Conservation (phyloP, 1,284 basidiomycete genomes). For the Inonotus hispidus region DNA sequence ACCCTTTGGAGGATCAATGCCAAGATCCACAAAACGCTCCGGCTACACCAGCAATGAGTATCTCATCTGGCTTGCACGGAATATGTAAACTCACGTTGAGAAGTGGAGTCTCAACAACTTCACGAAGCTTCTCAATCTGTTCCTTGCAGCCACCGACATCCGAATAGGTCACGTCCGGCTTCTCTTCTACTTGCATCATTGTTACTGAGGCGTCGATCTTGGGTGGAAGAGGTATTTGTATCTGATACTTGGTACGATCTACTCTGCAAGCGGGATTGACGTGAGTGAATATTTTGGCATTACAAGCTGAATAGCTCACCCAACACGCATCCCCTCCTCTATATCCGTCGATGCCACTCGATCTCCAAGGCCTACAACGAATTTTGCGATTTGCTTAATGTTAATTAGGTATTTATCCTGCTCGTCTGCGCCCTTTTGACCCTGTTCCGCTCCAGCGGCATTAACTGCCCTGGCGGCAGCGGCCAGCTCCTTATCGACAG, state of each 20-base stretch:
- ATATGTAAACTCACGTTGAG: slow-evolving; percentile 66
- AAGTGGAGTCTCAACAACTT: slow-evolving; percentile 98
- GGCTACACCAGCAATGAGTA: slow-evolving; percentile 53
- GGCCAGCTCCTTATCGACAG: slow-evolving; percentile 66
- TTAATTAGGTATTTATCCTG: slow-evolving; percentile 99
- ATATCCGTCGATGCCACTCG: slow-evolving; percentile 97
- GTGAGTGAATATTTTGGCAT: background rate
- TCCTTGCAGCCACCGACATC: slow-evolving; percentile 99
- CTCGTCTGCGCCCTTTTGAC: slow-evolving; percentile 89
- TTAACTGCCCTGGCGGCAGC: slow-evolving; percentile 71
- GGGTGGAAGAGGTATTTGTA: slow-evolving; percentile 99
- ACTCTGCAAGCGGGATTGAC: slow-evolving; percentile 43
- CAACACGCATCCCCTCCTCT: slow-evolving; percentile 99
- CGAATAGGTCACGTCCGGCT: slow-evolving; percentile 97
- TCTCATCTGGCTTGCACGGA: slow-evolving; percentile 2
- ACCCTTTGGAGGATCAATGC: slow-evolving; percentile 99
- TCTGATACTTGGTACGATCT: slow-evolving; percentile 96
- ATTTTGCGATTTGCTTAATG: slow-evolving; percentile 99
- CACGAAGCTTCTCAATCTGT: slow-evolving; percentile 98
- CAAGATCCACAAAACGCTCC: slow-evolving; percentile 95
- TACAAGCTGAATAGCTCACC: slow-evolving; percentile 50
- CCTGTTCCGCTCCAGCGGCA: slow-evolving; percentile 67
- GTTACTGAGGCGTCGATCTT: slow-evolving; percentile 99
- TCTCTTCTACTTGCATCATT: slow-evolving; percentile 99
- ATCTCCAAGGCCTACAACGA: slow-evolving; percentile 96